phyloP scores from a whole-genome alignment of 1,284 basidiomycete genomes.

The Trametes sp. region DNA sequence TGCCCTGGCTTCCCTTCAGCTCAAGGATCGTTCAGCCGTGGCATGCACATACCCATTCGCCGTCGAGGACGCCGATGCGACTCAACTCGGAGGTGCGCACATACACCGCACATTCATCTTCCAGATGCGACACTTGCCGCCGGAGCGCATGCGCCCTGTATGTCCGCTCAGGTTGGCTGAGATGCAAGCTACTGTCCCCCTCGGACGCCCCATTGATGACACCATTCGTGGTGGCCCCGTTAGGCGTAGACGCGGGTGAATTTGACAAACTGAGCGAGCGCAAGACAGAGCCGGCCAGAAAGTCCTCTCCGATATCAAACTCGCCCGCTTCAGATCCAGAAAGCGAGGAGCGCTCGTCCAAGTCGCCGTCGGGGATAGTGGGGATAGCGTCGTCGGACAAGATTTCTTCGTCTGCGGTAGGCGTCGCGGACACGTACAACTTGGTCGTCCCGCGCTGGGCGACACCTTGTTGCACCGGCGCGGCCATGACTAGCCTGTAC shows the following conservation, averaged over 20 bases:
- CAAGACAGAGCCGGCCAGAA: constrained; percentile 63
- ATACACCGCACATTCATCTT: constrained; percentile 38
- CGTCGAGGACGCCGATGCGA: constrained; percentile 34
- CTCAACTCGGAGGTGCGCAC: constrained; percentile 34
- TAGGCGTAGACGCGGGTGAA: constrained; percentile 13
- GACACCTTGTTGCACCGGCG: constrained; percentile 80
- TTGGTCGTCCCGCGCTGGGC: constrained; percentile 59
- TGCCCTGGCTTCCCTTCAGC: constrained; percentile 20
- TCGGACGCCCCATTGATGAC: constrained; percentile 4
- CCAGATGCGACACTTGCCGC: constrained; percentile 41
- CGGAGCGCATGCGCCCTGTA: constrained; percentile 41
- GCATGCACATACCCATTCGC: constrained; percentile 63
- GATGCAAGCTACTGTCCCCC: constrained; percentile 8
- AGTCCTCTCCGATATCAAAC: constrained; percentile 68
- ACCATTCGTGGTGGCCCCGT: constrained; percentile 18
- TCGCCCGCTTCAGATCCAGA: constrained; percentile 37
- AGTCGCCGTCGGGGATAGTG: constrained; percentile 23
- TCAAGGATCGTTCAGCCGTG: not conserved
- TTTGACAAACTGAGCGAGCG: constrained; percentile 22
- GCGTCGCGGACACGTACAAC: constrained; percentile 59
- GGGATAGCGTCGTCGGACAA: constrained; percentile 9
- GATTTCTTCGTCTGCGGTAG: constrained; percentile 23
- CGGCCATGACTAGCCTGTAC: constrained; percentile 56
- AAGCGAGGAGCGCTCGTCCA: constrained; percentile 8
- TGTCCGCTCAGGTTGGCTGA: constrained; percentile 23